A percentile compares a stretch with the other conserved stretches of the same genome.
These are phyloP conservation scores for Aegilops sharonensis DNA, from an alignment of 176 grass and related monocot genomes.

Conservation along the genomic window DNA sequence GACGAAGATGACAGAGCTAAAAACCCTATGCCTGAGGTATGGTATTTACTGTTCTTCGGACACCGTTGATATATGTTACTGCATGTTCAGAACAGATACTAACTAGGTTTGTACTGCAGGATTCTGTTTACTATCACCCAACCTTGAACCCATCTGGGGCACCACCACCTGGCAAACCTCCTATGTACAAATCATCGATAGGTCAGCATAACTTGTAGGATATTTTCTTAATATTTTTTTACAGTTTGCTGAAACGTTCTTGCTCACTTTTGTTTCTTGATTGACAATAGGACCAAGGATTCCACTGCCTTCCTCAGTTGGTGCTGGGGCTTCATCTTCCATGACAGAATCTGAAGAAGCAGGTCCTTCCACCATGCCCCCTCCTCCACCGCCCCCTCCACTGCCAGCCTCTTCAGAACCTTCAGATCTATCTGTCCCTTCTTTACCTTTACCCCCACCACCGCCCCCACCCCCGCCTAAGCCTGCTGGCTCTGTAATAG, in stretches of 20 bases:
- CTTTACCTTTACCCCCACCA: constrained; percentile 52
- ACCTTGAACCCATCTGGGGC: constrained; percentile 88
- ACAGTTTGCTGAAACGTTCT: background rate
- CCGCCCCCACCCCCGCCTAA: constrained; percentile 56
- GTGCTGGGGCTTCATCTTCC: constrained; percentile 55
- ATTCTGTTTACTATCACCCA: constrained; percentile 89
- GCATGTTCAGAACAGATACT: constrained; percentile 26
- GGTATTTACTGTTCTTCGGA: constrained; percentile 7
- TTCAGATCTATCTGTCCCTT: constrained; percentile 40
- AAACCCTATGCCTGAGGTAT: constrained; percentile 82
- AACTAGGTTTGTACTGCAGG: constrained; percentile 47
- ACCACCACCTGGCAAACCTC: constrained; percentile 88
- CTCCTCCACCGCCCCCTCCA: constrained; percentile 71
- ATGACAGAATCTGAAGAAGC: constrained; percentile 67
- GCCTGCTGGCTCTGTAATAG: constrained; percentile 29
- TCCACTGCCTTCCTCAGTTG: constrained; percentile 55
- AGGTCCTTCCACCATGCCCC: constrained; percentile 63
- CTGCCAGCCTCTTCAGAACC: constrained; percentile 57
- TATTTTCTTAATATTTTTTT: background rate
- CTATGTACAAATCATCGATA: constrained; percentile 90
- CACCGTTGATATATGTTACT: background rate
- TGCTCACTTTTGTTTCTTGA: constrained; percentile 35
- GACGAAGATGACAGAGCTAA: constrained; percentile 82
- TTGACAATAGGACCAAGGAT: constrained; percentile 66
- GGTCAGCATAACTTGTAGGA: constrained; percentile 35